phyloP scores from a whole-genome alignment of 176 grass and related monocot genomes.

The Carex littledalei region DNA sequence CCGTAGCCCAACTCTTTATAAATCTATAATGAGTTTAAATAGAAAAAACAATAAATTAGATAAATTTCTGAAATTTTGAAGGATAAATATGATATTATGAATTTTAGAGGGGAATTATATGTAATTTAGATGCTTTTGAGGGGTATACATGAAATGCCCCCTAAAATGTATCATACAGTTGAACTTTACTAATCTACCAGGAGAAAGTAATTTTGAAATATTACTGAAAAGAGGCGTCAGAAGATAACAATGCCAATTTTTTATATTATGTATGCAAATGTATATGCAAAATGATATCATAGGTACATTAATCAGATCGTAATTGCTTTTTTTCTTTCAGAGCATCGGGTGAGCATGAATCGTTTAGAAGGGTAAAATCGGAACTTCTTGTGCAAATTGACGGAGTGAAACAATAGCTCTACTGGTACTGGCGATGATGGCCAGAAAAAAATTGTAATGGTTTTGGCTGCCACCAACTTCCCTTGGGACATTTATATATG shows the following conservation, averaged over 20 bases:
- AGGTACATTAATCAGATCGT: slow-evolving; percentile 5
- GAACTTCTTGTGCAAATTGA: slow-evolving; percentile 99
- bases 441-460: slow-evolving; percentile 97
- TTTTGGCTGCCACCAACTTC: slow-evolving; percentile 95
- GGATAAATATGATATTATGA: too few relatives aligned
- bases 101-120: too few relatives aligned
- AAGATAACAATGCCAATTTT: too few relatives aligned
- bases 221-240: too few relatives aligned
- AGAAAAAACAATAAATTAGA: too few relatives aligned
- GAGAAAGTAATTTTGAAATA: background rate
- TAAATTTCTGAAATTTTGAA: too few relatives aligned
- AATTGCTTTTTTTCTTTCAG: slow-evolving; percentile 27
- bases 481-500: too few relatives aligned
- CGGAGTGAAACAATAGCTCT: slow-evolving; percentile 86
- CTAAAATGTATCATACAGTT: too few relatives aligned
- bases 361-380: slow-evolving; percentile 96
- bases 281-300: background rate
- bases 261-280: background rate
- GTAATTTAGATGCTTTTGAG: too few relatives aligned
- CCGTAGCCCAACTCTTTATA: too few relatives aligned
- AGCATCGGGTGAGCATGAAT: slow-evolving; percentile 98
- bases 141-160: too few relatives aligned
- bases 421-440: slow-evolving; percentile 94
- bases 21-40: too few relatives aligned
- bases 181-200: background rate